A percentile compares a stretch with the other conserved stretches of the same genome.
phyloP scores from a whole-genome alignment of 2,329 filamentous ascomycete genomes.

The Pestalotiopsis sp. region DNA sequence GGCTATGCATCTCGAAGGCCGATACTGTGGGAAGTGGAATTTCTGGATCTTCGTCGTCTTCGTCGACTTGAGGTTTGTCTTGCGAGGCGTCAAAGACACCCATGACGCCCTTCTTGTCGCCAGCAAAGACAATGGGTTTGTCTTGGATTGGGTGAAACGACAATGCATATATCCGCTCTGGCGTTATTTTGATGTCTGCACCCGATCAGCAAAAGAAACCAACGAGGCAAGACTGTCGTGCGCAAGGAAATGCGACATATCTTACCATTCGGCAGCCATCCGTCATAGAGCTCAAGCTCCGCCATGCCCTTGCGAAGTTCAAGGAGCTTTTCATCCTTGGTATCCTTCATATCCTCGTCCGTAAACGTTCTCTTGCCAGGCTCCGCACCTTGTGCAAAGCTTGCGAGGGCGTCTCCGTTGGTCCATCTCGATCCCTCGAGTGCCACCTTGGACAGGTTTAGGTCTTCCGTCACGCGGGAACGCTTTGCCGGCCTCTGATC shows the following conservation, averaged over 20 bases:
- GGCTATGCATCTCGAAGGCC: constrained; percentile 84
- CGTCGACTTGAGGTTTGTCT: constrained; percentile 49
- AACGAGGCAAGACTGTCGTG: background rate
- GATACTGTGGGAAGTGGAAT: constrained; percentile 75
- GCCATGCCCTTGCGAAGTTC: constrained; percentile 76
- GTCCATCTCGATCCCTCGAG: constrained; percentile 80
- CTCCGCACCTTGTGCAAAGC: constrained; percentile 65
- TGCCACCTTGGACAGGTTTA: constrained; percentile 74
- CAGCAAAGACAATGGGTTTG: constrained; percentile 88
- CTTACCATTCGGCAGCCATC: constrained; percentile 77
- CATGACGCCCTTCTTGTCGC: constrained; percentile 88
- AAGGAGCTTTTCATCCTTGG: constrained; percentile 73
- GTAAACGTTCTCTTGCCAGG: constrained; percentile 85
- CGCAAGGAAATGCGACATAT: constrained; percentile 13
- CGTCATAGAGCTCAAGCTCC: constrained; percentile 75
- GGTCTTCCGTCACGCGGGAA: constrained; percentile 50
- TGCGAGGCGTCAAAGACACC: constrained; percentile 91
- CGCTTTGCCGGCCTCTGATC: constrained; percentile 50
- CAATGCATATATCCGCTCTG: constrained; percentile 83
- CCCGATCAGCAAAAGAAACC: background rate
- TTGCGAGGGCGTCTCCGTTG: constrained; percentile 63
- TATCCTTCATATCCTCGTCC: constrained; percentile 79
- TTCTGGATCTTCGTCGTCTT: constrained; percentile 68
- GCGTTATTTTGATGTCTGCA: constrained; percentile 84
- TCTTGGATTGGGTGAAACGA: constrained; percentile 84